phyloP scores from a whole-genome alignment of 345 rosid species.

The Sisymbrium irio region DNA sequence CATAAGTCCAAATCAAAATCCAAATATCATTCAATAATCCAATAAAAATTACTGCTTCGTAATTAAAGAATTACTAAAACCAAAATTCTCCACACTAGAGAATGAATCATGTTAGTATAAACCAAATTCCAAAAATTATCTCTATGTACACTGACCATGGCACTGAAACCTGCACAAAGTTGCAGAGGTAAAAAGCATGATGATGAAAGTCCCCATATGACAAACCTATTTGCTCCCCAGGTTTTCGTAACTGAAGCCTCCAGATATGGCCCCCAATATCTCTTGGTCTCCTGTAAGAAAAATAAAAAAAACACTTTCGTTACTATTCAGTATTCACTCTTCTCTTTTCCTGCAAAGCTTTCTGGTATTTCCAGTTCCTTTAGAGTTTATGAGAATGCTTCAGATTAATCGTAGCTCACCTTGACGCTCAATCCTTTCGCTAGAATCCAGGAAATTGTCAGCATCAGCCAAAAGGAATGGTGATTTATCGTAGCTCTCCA shows the following conservation, averaged over 20 bases:
- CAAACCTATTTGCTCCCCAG: slow-evolving; percentile 52
- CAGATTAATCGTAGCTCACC: no score
- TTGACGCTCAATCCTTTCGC: slow-evolving; percentile 46
- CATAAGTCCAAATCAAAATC: background rate
- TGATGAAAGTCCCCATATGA: background rate
- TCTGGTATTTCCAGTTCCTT: background rate
- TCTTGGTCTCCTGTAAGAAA: slow-evolving; percentile 52
- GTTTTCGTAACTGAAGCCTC: slow-evolving; percentile 66
- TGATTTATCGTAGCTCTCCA: slow-evolving; percentile 66
- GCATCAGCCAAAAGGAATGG: slow-evolving; percentile 55
- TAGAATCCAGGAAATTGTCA: slow-evolving; percentile 49
- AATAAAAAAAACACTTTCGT: background rate
- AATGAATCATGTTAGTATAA: background rate
- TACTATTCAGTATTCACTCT: background rate
- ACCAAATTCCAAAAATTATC: background rate
- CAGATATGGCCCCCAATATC: slow-evolving; percentile 70
- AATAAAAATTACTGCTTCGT: background rate
- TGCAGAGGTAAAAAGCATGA: slow-evolving; percentile 18
- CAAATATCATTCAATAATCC: background rate
- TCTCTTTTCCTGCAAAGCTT: background rate
- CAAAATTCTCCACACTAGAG: slow-evolving; percentile 2
- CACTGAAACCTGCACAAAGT: background rate
- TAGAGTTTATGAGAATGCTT: background rate
- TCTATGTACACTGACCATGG: slow-evolving; percentile 13
- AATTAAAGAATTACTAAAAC: slow-evolving; percentile 10